A percentile compares a stretch with the other conserved stretches of the same genome.
These are phyloP conservation scores for Abrus precatorius DNA, from an alignment of 306 rosid genomes.

Conservation along the genomic window DNA sequence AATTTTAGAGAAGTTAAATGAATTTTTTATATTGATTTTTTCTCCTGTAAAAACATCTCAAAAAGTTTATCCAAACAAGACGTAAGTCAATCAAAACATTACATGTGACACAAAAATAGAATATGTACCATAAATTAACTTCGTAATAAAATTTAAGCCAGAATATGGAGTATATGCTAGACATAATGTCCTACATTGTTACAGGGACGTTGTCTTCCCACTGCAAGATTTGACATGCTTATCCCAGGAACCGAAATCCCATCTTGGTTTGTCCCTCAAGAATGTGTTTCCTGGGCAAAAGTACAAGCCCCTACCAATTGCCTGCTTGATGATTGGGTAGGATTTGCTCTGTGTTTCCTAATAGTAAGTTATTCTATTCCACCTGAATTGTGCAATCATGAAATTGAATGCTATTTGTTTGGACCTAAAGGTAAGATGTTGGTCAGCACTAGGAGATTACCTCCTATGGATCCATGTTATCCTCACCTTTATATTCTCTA, in stretches of 20 bases:
- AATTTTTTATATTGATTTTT: no score
- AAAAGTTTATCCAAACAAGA: no score
- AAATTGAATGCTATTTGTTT: constrained; percentile 40
- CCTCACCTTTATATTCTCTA: constrained; percentile 53
- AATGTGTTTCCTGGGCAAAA: constrained; percentile 26
- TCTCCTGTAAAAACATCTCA: no score
- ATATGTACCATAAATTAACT: no score
- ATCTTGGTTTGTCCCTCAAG: constrained; percentile 49
- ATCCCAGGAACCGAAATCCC: constrained; percentile 51
- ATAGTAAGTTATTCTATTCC: constrained; percentile 24
- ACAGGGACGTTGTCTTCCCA: constrained; percentile 14
- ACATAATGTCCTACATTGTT: constrained; percentile 1
- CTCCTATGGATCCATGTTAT: constrained; percentile 38
- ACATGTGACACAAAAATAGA: no score
- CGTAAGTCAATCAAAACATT: no score
- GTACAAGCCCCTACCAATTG: constrained; percentile 34
- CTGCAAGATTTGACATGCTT: constrained; percentile 43
- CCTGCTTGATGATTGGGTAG: constrained; percentile 30
- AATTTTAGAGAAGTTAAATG: no score
- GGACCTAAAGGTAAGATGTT: constrained; percentile 36
- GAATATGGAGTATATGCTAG: no score
- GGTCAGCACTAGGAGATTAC: constrained; percentile 18
- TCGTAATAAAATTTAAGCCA: no score
- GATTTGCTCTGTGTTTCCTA: constrained; percentile 45
- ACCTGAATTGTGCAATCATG: not conserved